Evolutionary conservation across 495 filamentous ascomycete species (phyloP).

Genomic region (Daldinia loculata): DNA sequence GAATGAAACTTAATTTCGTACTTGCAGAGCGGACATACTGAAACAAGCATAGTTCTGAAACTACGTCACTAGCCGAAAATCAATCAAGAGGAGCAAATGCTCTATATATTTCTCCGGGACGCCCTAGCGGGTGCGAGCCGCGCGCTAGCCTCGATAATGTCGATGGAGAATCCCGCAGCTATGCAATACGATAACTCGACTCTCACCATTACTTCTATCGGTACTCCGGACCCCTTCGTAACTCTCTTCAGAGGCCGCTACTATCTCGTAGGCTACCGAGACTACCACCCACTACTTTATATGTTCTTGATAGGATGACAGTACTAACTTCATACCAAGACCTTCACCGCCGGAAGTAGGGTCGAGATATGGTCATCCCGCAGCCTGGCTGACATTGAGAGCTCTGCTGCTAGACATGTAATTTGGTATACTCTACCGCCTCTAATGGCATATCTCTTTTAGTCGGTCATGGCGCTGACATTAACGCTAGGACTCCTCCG

Average conservation of each 20-base stretch:
- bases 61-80: conserved; percentile 27
- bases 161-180: conserved; percentile 27
- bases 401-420: conserved; percentile 38
- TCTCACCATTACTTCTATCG: conserved; percentile 42
- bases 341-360: conserved; percentile 45
- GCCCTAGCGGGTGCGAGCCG: conserved; percentile 32
- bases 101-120: conserved; percentile 39
- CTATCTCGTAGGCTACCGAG: conserved; percentile 36
- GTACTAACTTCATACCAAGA: conserved; percentile 33
- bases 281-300: background rate
- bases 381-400: conserved; percentile 44
- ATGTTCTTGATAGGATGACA: background rate
- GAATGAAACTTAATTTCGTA: conserved; percentile 29
- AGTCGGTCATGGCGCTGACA: conserved; percentile 3
- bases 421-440: conserved; percentile 37
- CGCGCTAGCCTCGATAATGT: conserved; percentile 36
- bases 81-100: conserved; percentile 8
- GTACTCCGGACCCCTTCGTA: conserved; percentile 47
- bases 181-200: conserved; percentile 46
- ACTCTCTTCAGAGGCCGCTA: conserved; percentile 38
- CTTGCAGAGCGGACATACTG: conserved; percentile 30
- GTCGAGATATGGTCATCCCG: conserved; percentile 48
- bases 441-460: background rate
- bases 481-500: conserved; percentile 39
- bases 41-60: conserved; percentile 26